A percentile compares a stretch with the other conserved stretches of the same genome.
These are phyloP conservation scores for Globisporangium heterothallicum DNA, from an alignment of 352 stramenopile genomes.

Conservation along the genomic window DNA sequence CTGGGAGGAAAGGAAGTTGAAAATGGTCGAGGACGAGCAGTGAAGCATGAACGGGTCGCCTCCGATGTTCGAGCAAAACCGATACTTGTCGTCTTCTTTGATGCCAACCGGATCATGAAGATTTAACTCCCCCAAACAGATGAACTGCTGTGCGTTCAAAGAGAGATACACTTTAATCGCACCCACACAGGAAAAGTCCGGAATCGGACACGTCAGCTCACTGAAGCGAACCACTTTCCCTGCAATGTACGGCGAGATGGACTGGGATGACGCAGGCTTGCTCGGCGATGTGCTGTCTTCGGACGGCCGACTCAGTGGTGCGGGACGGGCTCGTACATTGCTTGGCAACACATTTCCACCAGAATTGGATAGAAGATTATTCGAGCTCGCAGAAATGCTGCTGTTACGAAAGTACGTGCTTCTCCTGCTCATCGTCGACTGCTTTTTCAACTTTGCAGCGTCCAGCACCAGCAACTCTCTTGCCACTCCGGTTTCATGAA, in stretches of 20 bases:
- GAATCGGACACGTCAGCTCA: slow-evolving; percentile 48
- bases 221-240: slow-evolving; percentile 38
- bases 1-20: slow-evolving; percentile 28
- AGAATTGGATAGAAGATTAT: slow-evolving; percentile 22
- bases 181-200: slow-evolving; percentile 40
- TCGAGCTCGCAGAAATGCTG: slow-evolving; percentile 33
- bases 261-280: background rate
- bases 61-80: slow-evolving; percentile 62
- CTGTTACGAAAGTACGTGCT: slow-evolving; percentile 59
- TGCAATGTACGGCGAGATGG: slow-evolving; percentile 31
- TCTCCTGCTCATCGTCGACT: slow-evolving; percentile 35
- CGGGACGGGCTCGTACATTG: slow-evolving; percentile 12
- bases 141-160: slow-evolving; percentile 69
- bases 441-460: slow-evolving; percentile 27
- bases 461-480: slow-evolving; percentile 40
- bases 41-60: slow-evolving; percentile 46
- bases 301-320: slow-evolving; percentile 1
- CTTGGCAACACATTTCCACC: slow-evolving; percentile 8
- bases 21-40: slow-evolving; percentile 48
- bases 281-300: background rate
- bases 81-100: slow-evolving; percentile 38
- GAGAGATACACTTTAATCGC: slow-evolving; percentile 53
- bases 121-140: slow-evolving; percentile 47
- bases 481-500: slow-evolving; percentile 41
- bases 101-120: slow-evolving; percentile 52